phyloP scores from a whole-genome alignment of 2,329 filamentous ascomycete species.

The Fusarium begoniae region DNA sequence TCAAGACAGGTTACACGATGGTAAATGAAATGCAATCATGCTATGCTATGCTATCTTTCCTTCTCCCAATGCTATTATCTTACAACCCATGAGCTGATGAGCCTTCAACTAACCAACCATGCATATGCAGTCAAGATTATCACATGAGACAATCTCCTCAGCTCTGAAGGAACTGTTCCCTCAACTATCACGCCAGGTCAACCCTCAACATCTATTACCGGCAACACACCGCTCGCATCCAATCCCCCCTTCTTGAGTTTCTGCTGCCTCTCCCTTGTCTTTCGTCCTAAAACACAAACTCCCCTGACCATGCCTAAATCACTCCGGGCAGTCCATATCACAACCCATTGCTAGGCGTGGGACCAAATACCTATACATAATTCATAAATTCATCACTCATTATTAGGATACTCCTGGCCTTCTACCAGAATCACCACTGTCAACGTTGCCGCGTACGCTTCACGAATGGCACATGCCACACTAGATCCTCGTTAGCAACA shows the following conservation, averaged over 20 bases:
- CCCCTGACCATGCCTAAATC: slow-evolving; percentile 9
- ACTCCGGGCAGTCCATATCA: slow-evolving; percentile 6
- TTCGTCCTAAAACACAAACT: slow-evolving; percentile 13
- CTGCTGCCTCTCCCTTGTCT: slow-evolving; percentile 6
- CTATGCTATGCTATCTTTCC: not conserved
- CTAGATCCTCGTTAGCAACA: slow-evolving; percentile 48
- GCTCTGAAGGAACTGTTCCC: not conserved
- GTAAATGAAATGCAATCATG: not conserved
- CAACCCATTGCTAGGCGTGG: slow-evolving; percentile 9
- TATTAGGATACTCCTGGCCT: slow-evolving; percentile 53
- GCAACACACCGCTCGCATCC: slow-evolving; percentile 13
- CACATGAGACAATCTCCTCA: not conserved
- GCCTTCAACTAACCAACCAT: not conserved
- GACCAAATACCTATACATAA: slow-evolving; percentile 28
- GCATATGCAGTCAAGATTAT: not conserved
- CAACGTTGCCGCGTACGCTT: slow-evolving; percentile 78
- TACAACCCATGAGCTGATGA: slow-evolving; percentile 9
- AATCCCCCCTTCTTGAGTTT: not conserved
- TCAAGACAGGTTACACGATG: not conserved
- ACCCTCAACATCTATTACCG: slow-evolving; percentile 4
- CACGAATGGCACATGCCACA: slow-evolving; percentile 77
- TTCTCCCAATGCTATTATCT: slow-evolving; percentile 1
- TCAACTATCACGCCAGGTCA: slow-evolving; percentile 12
- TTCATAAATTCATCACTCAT: slow-evolving; percentile 49
- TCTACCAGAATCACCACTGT: slow-evolving; percentile 77